Evolutionary conservation across 768 basidiomycete genomes (phyloP).

Genomic region (Lentinula sp.): DNA sequence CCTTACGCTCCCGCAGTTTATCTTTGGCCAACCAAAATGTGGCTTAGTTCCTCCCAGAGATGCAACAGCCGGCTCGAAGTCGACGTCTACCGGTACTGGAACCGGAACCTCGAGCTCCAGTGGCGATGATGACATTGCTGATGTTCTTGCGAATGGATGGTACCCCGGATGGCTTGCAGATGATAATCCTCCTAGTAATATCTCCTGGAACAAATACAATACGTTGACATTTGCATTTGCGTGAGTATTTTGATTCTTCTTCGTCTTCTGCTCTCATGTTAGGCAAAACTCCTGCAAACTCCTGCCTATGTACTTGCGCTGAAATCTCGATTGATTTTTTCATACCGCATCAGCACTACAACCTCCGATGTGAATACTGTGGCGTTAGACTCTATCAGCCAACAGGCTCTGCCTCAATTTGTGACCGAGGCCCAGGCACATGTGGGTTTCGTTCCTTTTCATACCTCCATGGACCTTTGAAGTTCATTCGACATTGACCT

Average conservation of each 20-base stretch:
- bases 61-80: constrained; percentile 13
- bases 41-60: constrained; percentile 18
- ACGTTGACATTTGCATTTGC: constrained; percentile 42
- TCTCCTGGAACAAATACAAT: constrained; percentile 53
- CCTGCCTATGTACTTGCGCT: neutral
- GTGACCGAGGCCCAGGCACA: constrained; percentile 5
- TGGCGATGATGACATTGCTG: constrained; percentile 9
- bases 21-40: constrained; percentile 24
- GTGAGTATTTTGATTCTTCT: constrained; percentile 22
- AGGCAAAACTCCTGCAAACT: neutral
- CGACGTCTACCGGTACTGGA: neutral
- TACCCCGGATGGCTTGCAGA: constrained; percentile 46
- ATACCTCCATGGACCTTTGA: neutral
- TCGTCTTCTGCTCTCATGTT: neutral
- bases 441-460: neutral
- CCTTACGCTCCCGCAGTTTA: constrained; percentile 15
- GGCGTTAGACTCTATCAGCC: constrained; percentile 4
- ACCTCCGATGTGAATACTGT: constrained; percentile 3
- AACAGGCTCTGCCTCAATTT: constrained; percentile 7
- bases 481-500: neutral
- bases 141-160: constrained; percentile 47
- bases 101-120: neutral
- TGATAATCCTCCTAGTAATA: constrained; percentile 30
- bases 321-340: neutral
- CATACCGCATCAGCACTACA: neutral